Evolutionary conservation across 371 early-diverging fungal species (phyloP).

Genomic region (Mucor ambiguus): DNA sequence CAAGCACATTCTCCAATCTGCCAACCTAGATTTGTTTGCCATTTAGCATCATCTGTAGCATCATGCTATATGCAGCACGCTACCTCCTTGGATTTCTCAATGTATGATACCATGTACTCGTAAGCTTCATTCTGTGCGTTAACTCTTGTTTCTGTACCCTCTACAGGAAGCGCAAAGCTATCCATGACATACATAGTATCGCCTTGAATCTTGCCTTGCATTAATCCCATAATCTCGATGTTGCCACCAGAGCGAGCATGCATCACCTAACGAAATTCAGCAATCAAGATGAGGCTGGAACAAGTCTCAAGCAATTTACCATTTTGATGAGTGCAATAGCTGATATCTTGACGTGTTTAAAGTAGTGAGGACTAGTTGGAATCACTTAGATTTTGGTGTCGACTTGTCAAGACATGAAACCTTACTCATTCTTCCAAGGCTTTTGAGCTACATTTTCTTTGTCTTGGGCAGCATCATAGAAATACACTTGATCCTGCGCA

Average conservation of each 20-base stretch:
- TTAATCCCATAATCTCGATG: constrained; percentile 97
- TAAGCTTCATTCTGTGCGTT: constrained; percentile 93
- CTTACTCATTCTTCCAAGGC: constrained; percentile 86
- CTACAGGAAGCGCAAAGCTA: constrained; percentile 96
- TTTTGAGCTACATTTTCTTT: constrained; percentile 61
- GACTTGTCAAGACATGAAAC: neutral
- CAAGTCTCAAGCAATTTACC: constrained; percentile 55
- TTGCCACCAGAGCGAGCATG: constrained; percentile 96
- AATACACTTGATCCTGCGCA: constrained; percentile 73
- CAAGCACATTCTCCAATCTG: constrained; percentile 90
- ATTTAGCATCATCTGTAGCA: too few species aligned
- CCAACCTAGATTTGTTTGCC: constrained; percentile 65
- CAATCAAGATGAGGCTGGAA: neutral
- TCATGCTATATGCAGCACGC: neutral
- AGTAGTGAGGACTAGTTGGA: constrained; percentile 78
- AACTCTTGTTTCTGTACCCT: constrained; percentile 99
- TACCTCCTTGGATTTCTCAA: constrained; percentile 82
- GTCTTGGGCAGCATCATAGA: constrained; percentile 73
- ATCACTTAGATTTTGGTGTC: neutral
- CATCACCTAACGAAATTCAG: constrained; percentile 64
- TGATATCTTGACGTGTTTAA: constrained; percentile 90
- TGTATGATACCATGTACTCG: constrained; percentile 97
- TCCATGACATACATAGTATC: constrained; percentile 95
- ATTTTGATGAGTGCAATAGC: constrained; percentile 97
- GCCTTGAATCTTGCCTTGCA: constrained; percentile 93